Percentiles rank a stretch among this genome's conserved stretches.
phyloP scores from a whole-genome alignment of 2,329 filamentous ascomycete species.

The Amphichorda felina region DNA sequence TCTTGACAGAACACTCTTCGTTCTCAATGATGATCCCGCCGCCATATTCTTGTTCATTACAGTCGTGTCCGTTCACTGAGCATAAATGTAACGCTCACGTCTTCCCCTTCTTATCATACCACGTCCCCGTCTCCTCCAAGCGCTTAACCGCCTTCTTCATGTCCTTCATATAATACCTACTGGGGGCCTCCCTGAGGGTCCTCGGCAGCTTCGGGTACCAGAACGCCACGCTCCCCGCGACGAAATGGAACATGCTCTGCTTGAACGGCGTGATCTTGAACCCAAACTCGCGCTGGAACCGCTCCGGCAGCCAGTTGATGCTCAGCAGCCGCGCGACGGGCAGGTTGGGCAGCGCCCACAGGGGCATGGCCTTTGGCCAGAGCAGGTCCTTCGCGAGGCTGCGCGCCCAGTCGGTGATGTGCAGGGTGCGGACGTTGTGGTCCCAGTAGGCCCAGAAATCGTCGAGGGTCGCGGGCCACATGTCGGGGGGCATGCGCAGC shows the following conservation, averaged over 20 bases:
- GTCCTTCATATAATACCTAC: slow-evolving; percentile 11
- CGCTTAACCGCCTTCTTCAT: slow-evolving; percentile 9
- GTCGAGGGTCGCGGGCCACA: slow-evolving; percentile 20
- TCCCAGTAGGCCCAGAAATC: slow-evolving; percentile 26
- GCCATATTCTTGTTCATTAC: no score
- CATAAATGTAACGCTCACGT: neutral
- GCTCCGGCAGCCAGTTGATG: slow-evolving; percentile 7
- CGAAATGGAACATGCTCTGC: slow-evolving; percentile 6
- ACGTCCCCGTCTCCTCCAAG: slow-evolving; percentile 8
- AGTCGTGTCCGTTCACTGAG: no score
- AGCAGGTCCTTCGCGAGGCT: slow-evolving; percentile 11
- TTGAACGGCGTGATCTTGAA: slow-evolving; percentile 8
- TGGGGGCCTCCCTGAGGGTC: slow-evolving; percentile 9
- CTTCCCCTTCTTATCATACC: slow-evolving; percentile 1
- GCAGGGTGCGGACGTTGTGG: slow-evolving; percentile 16
- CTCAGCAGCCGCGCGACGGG: slow-evolving; percentile 10
- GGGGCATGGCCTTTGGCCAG: slow-evolving; percentile 11
- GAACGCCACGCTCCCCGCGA: slow-evolving; percentile 15
- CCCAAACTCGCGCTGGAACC: slow-evolving; percentile 12
- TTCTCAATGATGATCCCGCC: no score
- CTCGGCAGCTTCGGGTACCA: slow-evolving; percentile 8
- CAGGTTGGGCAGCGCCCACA: slow-evolving; percentile 8
- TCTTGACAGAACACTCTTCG: no score
- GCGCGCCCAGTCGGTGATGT: slow-evolving; percentile 17
- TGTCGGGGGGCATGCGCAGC: slow-evolving; percentile 16